These are phyloP conservation scores for Aspergillus kassunensis DNA, from an alignment of 495 filamentous ascomycete species.

Conservation along the genomic window DNA sequence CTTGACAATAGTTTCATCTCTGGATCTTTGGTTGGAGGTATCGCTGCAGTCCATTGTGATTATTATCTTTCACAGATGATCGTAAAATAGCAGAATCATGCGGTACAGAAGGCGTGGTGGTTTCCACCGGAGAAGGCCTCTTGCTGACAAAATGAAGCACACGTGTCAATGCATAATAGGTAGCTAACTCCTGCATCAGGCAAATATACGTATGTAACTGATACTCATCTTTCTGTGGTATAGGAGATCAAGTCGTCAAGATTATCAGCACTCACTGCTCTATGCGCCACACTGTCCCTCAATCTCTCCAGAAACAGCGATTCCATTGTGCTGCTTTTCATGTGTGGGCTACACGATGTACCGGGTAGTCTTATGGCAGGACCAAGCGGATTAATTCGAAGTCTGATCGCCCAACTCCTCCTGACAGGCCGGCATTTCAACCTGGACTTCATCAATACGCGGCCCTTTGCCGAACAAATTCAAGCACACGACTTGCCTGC, in stretches of 20 bases:
- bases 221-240: not conserved
- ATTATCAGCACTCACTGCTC: constrained; percentile 12
- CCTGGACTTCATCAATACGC: constrained; percentile 14
- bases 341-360: constrained; percentile 12
- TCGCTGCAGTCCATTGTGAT: no score
- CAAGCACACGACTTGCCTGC: constrained; percentile 1
- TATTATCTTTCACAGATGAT: no score
- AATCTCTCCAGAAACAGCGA: constrained; percentile 8
- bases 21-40: no score
- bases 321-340: constrained; percentile 6
- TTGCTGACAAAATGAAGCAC: no score
- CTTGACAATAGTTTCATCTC: no score
- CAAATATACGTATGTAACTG: no score
- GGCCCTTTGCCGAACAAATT: not conserved
- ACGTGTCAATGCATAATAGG: no score
- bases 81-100: no score
- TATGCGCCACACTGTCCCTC: constrained; percentile 12
- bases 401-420: constrained; percentile 12
- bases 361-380: not conserved
- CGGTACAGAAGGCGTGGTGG: no score
- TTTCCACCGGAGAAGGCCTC: no score
- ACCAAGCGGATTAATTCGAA: constrained; percentile 12
- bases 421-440: constrained; percentile 3
- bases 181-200: no score
- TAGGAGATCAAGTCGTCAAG: not conserved